Base-by-base conservation (phyloP, 2,329 filamentous ascomycete genomes). In the Xylariaceae sp. region DNA sequence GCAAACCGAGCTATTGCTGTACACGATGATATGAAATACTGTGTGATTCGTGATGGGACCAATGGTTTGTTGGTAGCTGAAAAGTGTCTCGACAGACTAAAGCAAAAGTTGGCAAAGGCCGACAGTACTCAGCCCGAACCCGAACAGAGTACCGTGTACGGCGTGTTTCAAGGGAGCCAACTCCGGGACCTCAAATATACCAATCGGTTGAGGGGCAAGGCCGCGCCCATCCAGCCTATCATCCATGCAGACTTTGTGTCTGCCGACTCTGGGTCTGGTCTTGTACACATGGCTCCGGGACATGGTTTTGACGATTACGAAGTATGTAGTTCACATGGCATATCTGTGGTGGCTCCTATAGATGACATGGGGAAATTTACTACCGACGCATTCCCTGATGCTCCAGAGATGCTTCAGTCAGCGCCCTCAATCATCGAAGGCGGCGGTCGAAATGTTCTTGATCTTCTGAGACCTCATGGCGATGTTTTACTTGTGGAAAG, bases 271-370 rank as follows among this genome's bases (percentile, higher is more conserved):
- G 94, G 94, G 47, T 91, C 92, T 21, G 94, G 94, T 10, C 76
- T 99, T n/a, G 94, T 99, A 30, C 94, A 99, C 68, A 80, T 91
- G 60, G 94, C 94, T 2, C 92, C 94, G 6, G 94, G 94, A 2
- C 94, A 99, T 67, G 94, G 94, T 42, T 94, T 96, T 77, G 94
- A 99, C 37, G 94, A 99, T 68, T 99, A 97, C 67, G 84, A 92
- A 56, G 83, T 86, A 5, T 96, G 92, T 68, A 80, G 80, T 45
- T 71, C 80, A 21, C 76, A 87, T 43, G 85, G 82, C 1, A 88
- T 97, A 51, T 76, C 82, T 1, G 87, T 87, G 1, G 86, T 87
- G 63, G 89, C 92, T 4, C 92, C 92, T 0, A 86, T 99, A 13
- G 86, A 95, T 61, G 86, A 90, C 61, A 77, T 86, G 16, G 94